A percentile compares a stretch with the other conserved stretches of the same genome.
phyloP scores from a whole-genome alignment of 2,329 filamentous ascomycete species.

The Bertia moriformis region DNA sequence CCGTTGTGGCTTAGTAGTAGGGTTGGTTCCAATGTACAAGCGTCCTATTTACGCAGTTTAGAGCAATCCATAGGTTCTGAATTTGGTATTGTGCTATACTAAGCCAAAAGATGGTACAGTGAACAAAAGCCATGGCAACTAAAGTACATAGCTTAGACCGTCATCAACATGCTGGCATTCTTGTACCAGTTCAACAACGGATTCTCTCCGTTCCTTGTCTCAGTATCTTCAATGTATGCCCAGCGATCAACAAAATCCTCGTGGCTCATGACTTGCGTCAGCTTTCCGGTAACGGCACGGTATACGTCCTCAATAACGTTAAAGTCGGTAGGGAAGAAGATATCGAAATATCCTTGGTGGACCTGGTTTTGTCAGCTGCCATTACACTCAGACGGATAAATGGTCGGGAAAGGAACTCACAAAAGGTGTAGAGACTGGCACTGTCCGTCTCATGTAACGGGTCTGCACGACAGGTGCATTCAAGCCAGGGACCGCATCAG shows the following conservation, averaged over 20 bases:
- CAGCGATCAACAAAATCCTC: constrained; percentile 82
- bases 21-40: too few species aligned
- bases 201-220: constrained; percentile 83
- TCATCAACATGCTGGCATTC: constrained; percentile 86
- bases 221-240: constrained; percentile 80
- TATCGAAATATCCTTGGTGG: constrained; percentile 97
- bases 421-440: constrained; percentile 78
- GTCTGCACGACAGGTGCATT: constrained; percentile 97
- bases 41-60: too few species aligned
- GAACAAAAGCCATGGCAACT: too few species aligned
- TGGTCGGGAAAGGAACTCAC: constrained; percentile 35
- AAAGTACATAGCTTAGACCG: too few species aligned
- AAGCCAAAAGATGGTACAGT: too few species aligned
- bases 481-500: constrained; percentile 67
- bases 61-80: too few species aligned
- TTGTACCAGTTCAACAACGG: constrained; percentile 84
- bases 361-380: constrained; percentile 39
- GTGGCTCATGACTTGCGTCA: constrained; percentile 73
- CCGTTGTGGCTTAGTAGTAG: too few species aligned
- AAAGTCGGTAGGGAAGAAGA: constrained; percentile 95
- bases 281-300: constrained; percentile 77
- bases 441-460: constrained; percentile 70
- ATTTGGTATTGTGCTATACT: too few species aligned
- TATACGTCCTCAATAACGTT: constrained; percentile 82
- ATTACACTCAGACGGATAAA: not conserved